Evolutionary conservation across 176 grass and related monocot genomes (phyloP).

Genomic region (Pharus latifolius): DNA sequence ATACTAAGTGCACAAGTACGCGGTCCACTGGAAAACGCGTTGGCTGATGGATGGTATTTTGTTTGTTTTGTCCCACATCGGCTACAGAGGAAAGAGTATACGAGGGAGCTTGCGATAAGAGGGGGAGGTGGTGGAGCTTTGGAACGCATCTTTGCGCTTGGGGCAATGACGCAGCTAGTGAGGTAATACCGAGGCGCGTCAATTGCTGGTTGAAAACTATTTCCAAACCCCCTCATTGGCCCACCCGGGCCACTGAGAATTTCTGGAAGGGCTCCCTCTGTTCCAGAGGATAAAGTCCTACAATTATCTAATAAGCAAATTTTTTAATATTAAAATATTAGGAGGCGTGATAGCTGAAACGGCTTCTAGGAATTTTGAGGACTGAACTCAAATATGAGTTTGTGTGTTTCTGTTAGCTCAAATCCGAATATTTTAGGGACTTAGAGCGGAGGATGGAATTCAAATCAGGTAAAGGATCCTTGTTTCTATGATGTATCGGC

Average conservation of each 20-base stretch:
- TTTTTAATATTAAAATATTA: too few species aligned
- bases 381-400: too few species aligned
- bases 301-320: background rate
- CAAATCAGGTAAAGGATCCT: too few species aligned
- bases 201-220: slow-evolving; percentile 99
- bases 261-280: slow-evolving; percentile 36
- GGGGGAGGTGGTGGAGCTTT: rapidly evolving
- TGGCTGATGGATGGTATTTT: too few species aligned
- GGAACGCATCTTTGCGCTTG: slow-evolving; percentile 54
- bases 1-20: too few species aligned
- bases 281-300: slow-evolving; percentile 14
- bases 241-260: slow-evolving; percentile 27
- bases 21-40: too few species aligned
- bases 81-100: rapidly evolving
- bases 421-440: too few species aligned
- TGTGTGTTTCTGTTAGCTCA: too few species aligned
- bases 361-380: too few species aligned
- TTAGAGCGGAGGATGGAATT: too few species aligned
- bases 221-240: slow-evolving; percentile 71
- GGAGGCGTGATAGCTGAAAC: too few species aligned
- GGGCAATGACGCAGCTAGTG: slow-evolving; percentile 88
- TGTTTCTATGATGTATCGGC: too few species aligned
- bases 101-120: background rate
- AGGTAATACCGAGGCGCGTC: slow-evolving; percentile 67
- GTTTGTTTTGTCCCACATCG: slow-evolving; percentile 31